Percentiles rank a stretch among this genome's conserved stretches.
Evolutionary conservation across 495 filamentous ascomycete genomes (phyloP).

Genomic region (Pseudevernia furfuracea): DNA sequence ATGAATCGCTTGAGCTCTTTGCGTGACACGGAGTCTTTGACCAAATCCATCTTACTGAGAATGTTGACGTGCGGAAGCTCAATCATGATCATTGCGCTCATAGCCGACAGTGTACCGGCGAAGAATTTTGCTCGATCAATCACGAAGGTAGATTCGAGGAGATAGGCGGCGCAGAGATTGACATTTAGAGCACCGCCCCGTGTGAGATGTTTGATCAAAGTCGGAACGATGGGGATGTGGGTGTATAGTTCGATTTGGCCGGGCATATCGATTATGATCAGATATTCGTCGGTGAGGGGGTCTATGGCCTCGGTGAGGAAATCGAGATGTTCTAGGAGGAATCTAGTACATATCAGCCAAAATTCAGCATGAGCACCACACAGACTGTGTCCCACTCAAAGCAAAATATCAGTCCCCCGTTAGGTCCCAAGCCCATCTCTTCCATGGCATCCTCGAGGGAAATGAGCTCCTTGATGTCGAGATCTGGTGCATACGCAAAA

Average conservation of each 20-base stretch:
- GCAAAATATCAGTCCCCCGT: conserved; percentile 94
- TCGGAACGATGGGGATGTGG: conserved; percentile 85
- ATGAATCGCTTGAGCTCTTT: conserved; percentile 81
- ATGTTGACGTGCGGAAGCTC: conserved; percentile 94
- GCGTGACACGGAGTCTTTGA: conserved; percentile 72
- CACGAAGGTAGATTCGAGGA: conserved; percentile 91
- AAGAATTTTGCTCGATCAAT: conserved; percentile 96
- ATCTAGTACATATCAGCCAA: conserved; percentile 31
- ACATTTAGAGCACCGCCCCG: conserved; percentile 75
- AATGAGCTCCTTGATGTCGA: conserved; percentile 96
- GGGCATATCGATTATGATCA: conserved; percentile 97
- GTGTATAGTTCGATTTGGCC: conserved; percentile 99
- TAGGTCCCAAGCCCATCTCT: conserved; percentile 85
- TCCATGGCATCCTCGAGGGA: conserved; percentile 98
- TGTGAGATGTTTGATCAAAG: conserved; percentile 73
- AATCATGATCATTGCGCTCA: conserved; percentile 98
- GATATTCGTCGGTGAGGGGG: conserved; percentile 81
- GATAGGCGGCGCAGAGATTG: conserved; percentile 87
- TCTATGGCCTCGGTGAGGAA: conserved; percentile 86
- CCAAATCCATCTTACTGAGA: conserved; percentile 92
- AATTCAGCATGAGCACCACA: neutral
- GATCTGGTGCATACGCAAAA: conserved; percentile 84
- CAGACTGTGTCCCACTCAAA: conserved; percentile 56
- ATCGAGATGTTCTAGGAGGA: conserved; percentile 90
- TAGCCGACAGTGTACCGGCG: conserved; percentile 85